Evolutionary conservation across 176 grass and related monocot genomes (phyloP), one percentile per base, ranked within the genome.

Genomic region (Luzula sylvatica): DNA sequence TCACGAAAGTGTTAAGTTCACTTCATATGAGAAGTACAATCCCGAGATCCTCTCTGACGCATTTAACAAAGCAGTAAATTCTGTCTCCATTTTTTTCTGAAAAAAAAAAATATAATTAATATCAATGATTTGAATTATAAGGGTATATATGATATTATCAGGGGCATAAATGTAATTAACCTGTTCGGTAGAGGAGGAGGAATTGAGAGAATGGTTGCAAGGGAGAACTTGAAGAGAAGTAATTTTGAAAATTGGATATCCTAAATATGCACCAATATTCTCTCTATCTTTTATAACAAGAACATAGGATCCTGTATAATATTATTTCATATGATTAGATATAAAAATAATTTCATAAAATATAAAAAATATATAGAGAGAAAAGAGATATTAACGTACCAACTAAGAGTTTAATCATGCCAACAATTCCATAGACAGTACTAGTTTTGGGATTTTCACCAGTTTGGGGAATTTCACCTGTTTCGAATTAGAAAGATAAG

Each of bases 1-100:
- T 53, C 32, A 98, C 92, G 60, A 75, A 65, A 98, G 75, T 29
- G 92, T 98, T 77, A 98, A 67, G 75, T 90, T 98, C 20, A 80
- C 68, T 61, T 98, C 92, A 11, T 90, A 90, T 21, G 86, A 98
- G 65, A 98, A 98, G 72, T 87, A 82, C 46, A 98, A 76, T 29
- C 92, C 92, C 27, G 77, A 41, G 28, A 82, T 70, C 68, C 53
- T 82, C 68, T 98, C 74, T 22, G 92, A 78, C 68, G 86, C 75
- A 50, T 75, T 66, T 65, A 98, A 53, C 15, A 98, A 79, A 52
- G 72, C 70, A 8, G 72, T 77, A 56, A 90, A 87, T 50, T 87
- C 68, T 46, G 61, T 54, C 73, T 98, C 86, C 75, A 83, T 69
- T 58, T 80, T 98, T 83, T 87, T 90, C 92, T 98, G 81, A 48